Base-by-base conservation (phyloP, 192 early-diverging fungal genomes). In the Podila minutissima region DNA sequence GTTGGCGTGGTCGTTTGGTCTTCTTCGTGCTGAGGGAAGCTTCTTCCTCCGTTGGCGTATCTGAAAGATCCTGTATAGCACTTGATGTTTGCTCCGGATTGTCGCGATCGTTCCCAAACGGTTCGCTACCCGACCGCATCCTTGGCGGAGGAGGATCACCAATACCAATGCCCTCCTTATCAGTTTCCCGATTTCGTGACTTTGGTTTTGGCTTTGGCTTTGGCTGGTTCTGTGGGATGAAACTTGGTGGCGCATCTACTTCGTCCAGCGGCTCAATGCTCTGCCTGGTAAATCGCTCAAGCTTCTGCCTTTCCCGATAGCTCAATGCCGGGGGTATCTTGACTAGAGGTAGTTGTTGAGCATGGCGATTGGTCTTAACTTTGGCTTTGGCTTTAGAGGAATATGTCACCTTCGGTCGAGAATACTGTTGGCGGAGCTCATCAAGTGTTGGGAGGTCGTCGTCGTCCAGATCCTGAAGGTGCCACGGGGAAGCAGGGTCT, bases 401-500 rank as follows among this genome's bases (percentile, higher is more conserved):
- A 11, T 17, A 35, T 35, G 11, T 15, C 5, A n/a, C 17, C 11
- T 62, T 22, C 2, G 11, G 61, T 4, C 38, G 11, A 31, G 22
- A 29, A 17, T 48, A 72, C 29, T 65, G 72, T 17, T 13, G 63
- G 22, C 72, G 72, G 6, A 66, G 63, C 13, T 66, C 58, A 2
- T 66, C 58, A 10, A 62, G 46, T 3, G 64, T 64, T 49, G 64
- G 73, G 20, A 74, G 60, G 32, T 60, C 66, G 19, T 74, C 73
- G 4, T 67, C 63, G 22, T 74, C 66, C 60, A 59, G 41, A 57
- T 74, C 73, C 22, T 74, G 73, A 46, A 67, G 48, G 31, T 38
- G 59, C 46, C 59, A 61, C 4, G 26, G 26, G 59, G 22, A 0
- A 26, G 28, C 22, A 61, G 31, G 26, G 5, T 32, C 17, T 35